Percentiles rank a stretch among this genome's conserved stretches.
These are phyloP conservation scores for Saraca asoca DNA, from an alignment of 331 rosid species.

Conservation along the genomic window DNA sequence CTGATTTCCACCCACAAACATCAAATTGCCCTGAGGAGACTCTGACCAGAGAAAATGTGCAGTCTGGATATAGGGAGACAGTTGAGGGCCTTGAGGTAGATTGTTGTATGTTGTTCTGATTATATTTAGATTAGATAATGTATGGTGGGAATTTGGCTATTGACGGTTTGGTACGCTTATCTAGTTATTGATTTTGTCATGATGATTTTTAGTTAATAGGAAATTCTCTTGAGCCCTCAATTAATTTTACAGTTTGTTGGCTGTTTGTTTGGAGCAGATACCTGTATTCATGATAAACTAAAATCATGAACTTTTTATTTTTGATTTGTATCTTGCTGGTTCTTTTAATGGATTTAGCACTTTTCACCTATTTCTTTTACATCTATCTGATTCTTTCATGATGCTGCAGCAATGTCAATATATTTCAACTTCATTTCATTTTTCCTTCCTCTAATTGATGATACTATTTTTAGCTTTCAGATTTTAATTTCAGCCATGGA, in stretches of 20 bases:
- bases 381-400: not conserved
- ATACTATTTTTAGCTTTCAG: too few relatives aligned
- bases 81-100: constrained; percentile 94
- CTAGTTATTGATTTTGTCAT: not conserved
- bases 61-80: constrained; percentile 81
- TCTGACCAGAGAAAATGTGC: constrained; percentile 79
- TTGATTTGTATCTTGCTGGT: too few relatives aligned
- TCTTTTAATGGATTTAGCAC: not conserved
- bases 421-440: not conserved
- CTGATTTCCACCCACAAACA: constrained; percentile 85
- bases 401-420: constrained; percentile 11
- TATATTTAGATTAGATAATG: constrained; percentile 8
- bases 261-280: not conserved
- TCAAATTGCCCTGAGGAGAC: constrained; percentile 95
- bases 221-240: not conserved
- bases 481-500: too few relatives aligned
- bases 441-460: too few relatives aligned
- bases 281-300: not conserved
- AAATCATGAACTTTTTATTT: too few relatives aligned
- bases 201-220: not conserved
- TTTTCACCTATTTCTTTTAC: not conserved
- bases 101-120: constrained; percentile 9
- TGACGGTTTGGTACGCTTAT: not conserved
- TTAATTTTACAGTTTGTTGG: not conserved
- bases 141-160: constrained; percentile 8